These are phyloP conservation scores for Wallacemonas collosoma DNA, from an alignment of 208 protist species.

Conservation along the genomic window DNA sequence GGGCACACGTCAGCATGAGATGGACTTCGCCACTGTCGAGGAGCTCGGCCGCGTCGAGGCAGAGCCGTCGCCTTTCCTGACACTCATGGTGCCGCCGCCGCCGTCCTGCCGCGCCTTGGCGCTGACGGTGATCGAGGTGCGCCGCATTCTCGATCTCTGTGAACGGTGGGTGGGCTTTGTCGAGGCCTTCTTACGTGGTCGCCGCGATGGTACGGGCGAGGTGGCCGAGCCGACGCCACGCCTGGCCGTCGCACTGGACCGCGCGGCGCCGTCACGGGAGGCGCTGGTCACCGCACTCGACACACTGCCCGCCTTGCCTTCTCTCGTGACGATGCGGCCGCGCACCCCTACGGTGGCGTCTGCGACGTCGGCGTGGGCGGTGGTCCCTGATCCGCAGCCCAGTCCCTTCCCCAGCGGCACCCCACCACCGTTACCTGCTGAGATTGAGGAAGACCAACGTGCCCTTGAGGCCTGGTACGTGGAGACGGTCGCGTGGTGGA, in stretches of 20 bases:
- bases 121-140: constrained; percentile 27
- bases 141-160: constrained; percentile 26
- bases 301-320: constrained; percentile 1
- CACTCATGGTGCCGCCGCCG: constrained; percentile 32
- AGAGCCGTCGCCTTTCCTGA: constrained; percentile 30
- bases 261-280: constrained; percentile 17
- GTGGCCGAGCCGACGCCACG: background rate
- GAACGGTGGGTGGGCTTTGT: constrained; percentile 32
- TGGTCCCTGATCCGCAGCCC: constrained; percentile 9
- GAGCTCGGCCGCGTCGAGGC: constrained; percentile 27
- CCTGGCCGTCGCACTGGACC: constrained; percentile 5
- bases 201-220: constrained; percentile 6
- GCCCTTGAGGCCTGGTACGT: constrained; percentile 27
- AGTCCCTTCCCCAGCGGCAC: background rate
- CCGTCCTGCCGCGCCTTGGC: constrained; percentile 33
- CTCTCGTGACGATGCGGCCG: background rate
- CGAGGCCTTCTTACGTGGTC: constrained; percentile 24
- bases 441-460: constrained; percentile 9
- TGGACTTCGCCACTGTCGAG: constrained; percentile 21
- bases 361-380: background rate
- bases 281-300: constrained; percentile 10
- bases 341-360: background rate
- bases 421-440: background rate
- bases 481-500: constrained; percentile 30
- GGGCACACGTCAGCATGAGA: background rate